A percentile compares a stretch with the other conserved stretches of the same genome.
These are phyloP conservation scores for Peronospora destructor DNA, from an alignment of 352 stramenopile species.

Conservation along the genomic window DNA sequence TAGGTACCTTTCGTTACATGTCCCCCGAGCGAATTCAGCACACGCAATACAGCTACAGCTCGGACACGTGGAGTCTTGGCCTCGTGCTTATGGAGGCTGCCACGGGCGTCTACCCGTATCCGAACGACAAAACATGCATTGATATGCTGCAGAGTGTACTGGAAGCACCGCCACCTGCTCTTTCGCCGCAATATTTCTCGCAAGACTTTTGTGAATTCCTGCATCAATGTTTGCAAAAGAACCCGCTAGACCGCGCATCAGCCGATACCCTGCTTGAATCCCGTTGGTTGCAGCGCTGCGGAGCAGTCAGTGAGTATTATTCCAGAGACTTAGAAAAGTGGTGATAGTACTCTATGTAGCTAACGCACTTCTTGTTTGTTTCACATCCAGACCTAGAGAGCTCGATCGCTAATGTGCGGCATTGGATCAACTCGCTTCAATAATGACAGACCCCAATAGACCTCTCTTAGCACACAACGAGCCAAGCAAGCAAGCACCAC, in stretches of 20 bases:
- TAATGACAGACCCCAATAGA: conserved; percentile 18
- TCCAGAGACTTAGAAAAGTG: neutral
- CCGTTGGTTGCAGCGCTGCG: conserved; percentile 63
- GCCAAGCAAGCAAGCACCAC: neutral
- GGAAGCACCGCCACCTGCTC: conserved; percentile 55
- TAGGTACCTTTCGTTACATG: conserved; percentile 92
- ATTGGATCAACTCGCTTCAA: conserved; percentile 71
- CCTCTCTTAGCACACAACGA: neutral
- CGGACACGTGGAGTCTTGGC: conserved; percentile 91
- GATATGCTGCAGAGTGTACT: conserved; percentile 80
- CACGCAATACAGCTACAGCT: conserved; percentile 84
- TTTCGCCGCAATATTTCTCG: conserved; percentile 66
- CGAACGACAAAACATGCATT: conserved; percentile 73
- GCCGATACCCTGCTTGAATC: conserved; percentile 61
- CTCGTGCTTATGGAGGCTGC: conserved; percentile 89
- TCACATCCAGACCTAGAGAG: conserved; percentile 21
- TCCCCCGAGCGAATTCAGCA: conserved; percentile 87
- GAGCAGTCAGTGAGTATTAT: conserved; percentile 50
- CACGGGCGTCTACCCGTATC: conserved; percentile 86
- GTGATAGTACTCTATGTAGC: neutral
- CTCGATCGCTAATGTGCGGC: conserved; percentile 42
- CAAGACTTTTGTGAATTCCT: conserved; percentile 70
- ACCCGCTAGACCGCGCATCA: conserved; percentile 52
- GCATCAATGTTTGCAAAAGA: conserved; percentile 53
- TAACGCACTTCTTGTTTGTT: conserved; percentile 6